Conservation (phyloP, 305 asterid species). For the Lippia alba region DNA sequence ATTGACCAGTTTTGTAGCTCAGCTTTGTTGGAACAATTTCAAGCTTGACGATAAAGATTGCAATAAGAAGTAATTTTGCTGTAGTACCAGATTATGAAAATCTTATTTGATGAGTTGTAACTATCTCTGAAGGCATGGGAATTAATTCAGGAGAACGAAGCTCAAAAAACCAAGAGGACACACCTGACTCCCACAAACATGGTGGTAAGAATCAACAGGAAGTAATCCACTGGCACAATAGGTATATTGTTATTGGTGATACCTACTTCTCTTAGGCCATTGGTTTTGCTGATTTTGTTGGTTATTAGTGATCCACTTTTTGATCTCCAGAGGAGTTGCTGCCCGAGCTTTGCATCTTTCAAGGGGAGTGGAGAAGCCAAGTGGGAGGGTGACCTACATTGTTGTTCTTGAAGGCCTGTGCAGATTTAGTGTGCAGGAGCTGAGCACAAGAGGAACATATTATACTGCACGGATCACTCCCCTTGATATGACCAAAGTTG, state of each 20-base stretch:
- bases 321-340: conserved; percentile 67
- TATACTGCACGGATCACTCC: conserved; percentile 94
- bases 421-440: conserved; percentile 96
- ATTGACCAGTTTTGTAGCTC: background rate
- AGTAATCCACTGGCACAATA: conserved; percentile 90
- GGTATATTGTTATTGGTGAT: conserved; percentile 48
- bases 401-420: conserved; percentile 98
- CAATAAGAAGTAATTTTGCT: conserved; percentile 20
- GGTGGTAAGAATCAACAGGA: conserved; percentile 81
- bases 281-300: conserved; percentile 31
- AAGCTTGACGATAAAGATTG: background rate
- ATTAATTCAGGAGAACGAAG: conserved; percentile 54
- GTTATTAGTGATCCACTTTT: conserved; percentile 29
- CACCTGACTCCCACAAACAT: conserved; percentile 66
- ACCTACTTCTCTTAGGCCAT: conserved; percentile 26
- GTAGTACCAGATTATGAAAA: conserved; percentile 4
- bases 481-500: conserved; percentile 85
- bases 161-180: conserved; percentile 62
- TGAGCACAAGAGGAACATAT: conserved; percentile 93
- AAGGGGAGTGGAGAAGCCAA: conserved; percentile 98
- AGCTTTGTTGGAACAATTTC: background rate
- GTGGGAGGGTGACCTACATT: conserved; percentile 96
- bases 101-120: conserved; percentile 27
- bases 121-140: conserved; percentile 47
- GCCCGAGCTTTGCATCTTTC: conserved; percentile 98